Conservation (phyloP, 1,284 basidiomycete genomes). For the Blastosporella zonata region DNA sequence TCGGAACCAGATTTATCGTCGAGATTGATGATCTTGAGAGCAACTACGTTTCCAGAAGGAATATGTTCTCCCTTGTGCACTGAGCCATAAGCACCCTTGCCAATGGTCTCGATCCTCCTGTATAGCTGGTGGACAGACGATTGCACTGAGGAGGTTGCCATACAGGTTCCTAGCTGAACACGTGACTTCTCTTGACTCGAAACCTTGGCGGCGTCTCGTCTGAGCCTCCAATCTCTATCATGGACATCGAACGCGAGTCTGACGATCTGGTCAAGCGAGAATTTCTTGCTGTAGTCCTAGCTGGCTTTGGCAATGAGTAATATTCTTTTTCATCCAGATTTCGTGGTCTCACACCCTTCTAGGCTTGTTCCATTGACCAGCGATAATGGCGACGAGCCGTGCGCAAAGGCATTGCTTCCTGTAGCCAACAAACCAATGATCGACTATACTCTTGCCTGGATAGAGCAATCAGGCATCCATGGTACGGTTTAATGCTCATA, state of each 20-base stretch:
- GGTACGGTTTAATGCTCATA: conserved; percentile 53
- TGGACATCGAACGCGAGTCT: conserved; percentile 63
- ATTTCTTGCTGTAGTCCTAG: conserved; percentile 82
- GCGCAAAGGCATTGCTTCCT: conserved; percentile 83
- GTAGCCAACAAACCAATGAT: conserved; percentile 87
- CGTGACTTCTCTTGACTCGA: conserved; percentile 9
- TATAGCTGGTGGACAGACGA: conserved; percentile 58
- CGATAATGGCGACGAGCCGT: conserved; percentile 71
- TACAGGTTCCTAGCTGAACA: conserved; percentile 26
- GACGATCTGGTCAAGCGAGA: conserved; percentile 56
- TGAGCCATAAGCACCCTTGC: conserved; percentile 94
- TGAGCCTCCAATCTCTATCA: conserved; percentile 24
- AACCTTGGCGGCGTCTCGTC: background rate
- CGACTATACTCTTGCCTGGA: conserved; percentile 81
- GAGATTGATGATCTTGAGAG: conserved; percentile 97
- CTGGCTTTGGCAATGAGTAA: conserved; percentile 86
- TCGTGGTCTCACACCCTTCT: conserved; percentile 17
- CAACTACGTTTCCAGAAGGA: conserved; percentile 82
- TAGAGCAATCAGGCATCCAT: conserved; percentile 83
- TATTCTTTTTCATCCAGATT: conserved; percentile 23
- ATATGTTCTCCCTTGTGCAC: conserved; percentile 93
- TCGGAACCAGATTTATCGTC: conserved; percentile 85
- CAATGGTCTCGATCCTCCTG: conserved; percentile 73
- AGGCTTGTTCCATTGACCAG: conserved; percentile 73
- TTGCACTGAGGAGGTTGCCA: conserved; percentile 26